Base-by-base conservation (phyloP, 176 grass and related monocot genomes). In the Ensete glaucum region DNA sequence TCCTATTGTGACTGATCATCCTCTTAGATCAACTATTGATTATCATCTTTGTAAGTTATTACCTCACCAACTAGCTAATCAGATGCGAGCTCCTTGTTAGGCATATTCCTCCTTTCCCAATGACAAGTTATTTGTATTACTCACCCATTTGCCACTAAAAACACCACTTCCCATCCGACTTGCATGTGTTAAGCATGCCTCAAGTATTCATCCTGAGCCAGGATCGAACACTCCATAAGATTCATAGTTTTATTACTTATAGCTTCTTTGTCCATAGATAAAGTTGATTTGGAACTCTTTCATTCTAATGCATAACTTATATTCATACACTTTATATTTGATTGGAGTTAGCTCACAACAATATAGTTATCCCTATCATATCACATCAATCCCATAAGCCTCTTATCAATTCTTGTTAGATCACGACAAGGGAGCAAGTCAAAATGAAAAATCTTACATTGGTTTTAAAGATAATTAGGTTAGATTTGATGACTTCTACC, bases 161-260 rank as follows among this genome's bases (percentile, higher is more conserved):
- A 63, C 60, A 63, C 5, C 60, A 63, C n/a, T 63, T 63, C 60
- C 2, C 1, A 9, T 63, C 1, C 7, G 0, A 63, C 16, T 63
- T 23, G n/a, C 16, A 63, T 63, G n/a, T 24, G 60, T 62, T 62
- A 62, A 21, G 17, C 58, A 17, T 62, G 60, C 9, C 3, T 0
- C 34, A 2, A 72, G 0, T 19, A 9, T 21, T 52, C 69, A 72
- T 21, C 16, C 10, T 72, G 11, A 53, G 69, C 49, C 1, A 52
- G 0, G 50, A 72, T 72, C 10, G 34, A 72, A 72, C 69, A 52
- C 51, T 53, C 13, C 15, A 53, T 72, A 50, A 72, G 12, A 72
- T 72, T 72, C 49, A 72, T 72, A 72, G 2, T 72, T 72, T 14
- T 43, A 72, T 72, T 72, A 72, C 49, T 72, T 72, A 50, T 16